Conservation (phyloP, 441 rosid species). For the Mallotus repandus region DNA sequence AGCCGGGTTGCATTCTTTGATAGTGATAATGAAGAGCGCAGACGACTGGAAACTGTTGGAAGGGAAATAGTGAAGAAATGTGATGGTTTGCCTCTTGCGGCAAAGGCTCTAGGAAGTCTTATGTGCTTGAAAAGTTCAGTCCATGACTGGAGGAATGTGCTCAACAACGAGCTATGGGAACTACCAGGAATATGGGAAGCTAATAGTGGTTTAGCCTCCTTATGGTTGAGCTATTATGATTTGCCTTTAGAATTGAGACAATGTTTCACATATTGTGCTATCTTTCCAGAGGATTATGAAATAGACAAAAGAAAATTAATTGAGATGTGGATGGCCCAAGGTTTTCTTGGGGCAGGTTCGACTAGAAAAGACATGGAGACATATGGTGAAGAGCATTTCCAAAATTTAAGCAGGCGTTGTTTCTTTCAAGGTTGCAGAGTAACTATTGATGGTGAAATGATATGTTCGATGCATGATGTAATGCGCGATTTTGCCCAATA, state of each 20-base stretch:
- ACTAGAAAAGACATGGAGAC: background rate
- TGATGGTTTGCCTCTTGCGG: constrained; percentile 17
- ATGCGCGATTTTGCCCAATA: constrained; percentile 10
- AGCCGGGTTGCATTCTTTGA: constrained; percentile 1
- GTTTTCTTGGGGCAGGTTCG: background rate
- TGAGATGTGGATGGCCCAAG: constrained; percentile 19
- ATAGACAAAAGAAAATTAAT: background rate
- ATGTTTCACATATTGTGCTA: constrained; percentile 18
- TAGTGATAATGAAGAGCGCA: background rate
- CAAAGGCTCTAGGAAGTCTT: constrained; percentile 15
- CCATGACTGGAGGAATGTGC: background rate
- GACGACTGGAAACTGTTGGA: constrained; percentile 1
- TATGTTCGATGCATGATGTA: constrained; percentile 13
- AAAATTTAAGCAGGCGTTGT: background rate
- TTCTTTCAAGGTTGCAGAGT: background rate
- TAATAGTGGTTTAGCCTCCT: background rate
- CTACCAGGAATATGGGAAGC: background rate
- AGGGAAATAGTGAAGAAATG: constrained; percentile 2
- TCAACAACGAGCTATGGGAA: constrained; percentile 1
- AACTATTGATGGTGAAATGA: background rate
- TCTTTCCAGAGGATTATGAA: constrained; percentile 6
- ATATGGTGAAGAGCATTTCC: background rate
- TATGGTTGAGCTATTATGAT: constrained; percentile 14
- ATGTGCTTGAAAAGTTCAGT: background rate
- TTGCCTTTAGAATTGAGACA: background rate